These are phyloP conservation scores for Mucor lusitanicus DNA, from an alignment of 371 early-diverging fungal genomes.

Conservation along the genomic window DNA sequence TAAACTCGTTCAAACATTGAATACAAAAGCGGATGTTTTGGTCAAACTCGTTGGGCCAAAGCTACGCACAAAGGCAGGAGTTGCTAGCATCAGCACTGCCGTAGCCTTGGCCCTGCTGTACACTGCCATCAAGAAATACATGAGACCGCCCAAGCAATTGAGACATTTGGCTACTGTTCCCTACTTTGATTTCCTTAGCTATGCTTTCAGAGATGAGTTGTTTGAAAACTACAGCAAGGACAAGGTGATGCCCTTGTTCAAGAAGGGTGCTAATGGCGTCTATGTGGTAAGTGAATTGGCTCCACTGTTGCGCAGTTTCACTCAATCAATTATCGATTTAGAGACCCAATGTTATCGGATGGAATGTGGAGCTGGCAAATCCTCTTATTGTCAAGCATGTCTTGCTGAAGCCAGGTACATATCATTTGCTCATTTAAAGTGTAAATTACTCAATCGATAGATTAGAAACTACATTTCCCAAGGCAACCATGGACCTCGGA, in stretches of 20 bases:
- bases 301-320: neutral
- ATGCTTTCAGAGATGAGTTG: constrained; percentile 1
- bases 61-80: neutral
- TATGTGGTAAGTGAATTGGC: neutral
- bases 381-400: constrained; percentile 16
- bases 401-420: constrained; percentile 9
- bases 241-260: constrained; percentile 7
- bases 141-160: constrained; percentile 7
- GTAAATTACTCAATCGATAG: neutral
- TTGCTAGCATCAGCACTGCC: constrained; percentile 7
- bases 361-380: constrained; percentile 14
- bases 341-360: constrained; percentile 6
- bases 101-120: constrained; percentile 5
- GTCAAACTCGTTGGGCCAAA: neutral
- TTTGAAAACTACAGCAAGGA: constrained; percentile 14
- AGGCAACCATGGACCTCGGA: constrained; percentile 8
- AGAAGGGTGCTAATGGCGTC: neutral
- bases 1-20: neutral
- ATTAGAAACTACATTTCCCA: constrained; percentile 20
- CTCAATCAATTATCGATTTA: neutral
- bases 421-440: neutral
- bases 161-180: constrained; percentile 8
- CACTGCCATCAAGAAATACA: constrained; percentile 5
- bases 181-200: constrained; percentile 11
- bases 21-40: neutral